Evolutionary conservation across 208 protist genomes (phyloP).

Genomic region (Kentomonas sorsogonicus): DNA sequence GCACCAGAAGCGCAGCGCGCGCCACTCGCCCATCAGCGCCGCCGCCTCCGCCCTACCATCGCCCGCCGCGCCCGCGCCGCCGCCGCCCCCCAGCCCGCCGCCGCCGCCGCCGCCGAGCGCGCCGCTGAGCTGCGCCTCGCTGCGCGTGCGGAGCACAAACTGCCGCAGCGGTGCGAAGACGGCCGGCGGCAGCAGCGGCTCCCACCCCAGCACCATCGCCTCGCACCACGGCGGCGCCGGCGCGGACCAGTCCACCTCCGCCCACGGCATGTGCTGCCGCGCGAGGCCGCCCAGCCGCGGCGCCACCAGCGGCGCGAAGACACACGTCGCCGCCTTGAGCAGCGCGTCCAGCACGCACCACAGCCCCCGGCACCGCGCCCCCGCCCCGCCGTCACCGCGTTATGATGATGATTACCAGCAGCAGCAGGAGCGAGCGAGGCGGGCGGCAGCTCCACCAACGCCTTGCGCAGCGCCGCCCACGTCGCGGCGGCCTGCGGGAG

Average conservation of each 20-base stretch:
- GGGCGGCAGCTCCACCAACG: slow-evolving; percentile 37
- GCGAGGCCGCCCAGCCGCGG: slow-evolving; percentile 68
- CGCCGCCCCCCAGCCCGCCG: slow-evolving; percentile 26
- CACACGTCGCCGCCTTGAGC: slow-evolving; percentile 65
- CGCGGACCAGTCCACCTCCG: slow-evolving; percentile 21
- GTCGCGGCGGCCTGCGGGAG: slow-evolving; percentile 40
- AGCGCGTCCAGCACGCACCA: slow-evolving; percentile 76
- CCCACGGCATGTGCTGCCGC: slow-evolving; percentile 66
- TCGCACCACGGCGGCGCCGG: slow-evolving; percentile 49
- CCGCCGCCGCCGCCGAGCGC: slow-evolving; percentile 25
- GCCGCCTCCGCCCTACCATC: slow-evolving; percentile 48
- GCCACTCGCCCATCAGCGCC: slow-evolving; percentile 56
- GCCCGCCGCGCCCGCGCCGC: slow-evolving; percentile 38
- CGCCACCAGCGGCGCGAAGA: slow-evolving; percentile 64
- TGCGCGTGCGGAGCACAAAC: slow-evolving; percentile 52
- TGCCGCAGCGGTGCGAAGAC: slow-evolving; percentile 39
- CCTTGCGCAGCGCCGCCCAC: slow-evolving; percentile 63
- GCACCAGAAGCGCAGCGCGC: slow-evolving; percentile 47
- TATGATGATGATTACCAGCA: too few species aligned
- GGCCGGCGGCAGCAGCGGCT: slow-evolving; percentile 36
- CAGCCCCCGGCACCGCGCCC: slow-evolving; percentile 39
- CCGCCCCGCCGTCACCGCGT: slow-evolving; percentile 50
- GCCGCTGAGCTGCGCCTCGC: slow-evolving; percentile 49
- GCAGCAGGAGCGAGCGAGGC: too few species aligned
- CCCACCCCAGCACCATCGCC: slow-evolving; percentile 62